phyloP scores from a whole-genome alignment of 2,329 filamentous ascomycete genomes.

The Hysterium pulicare region DNA sequence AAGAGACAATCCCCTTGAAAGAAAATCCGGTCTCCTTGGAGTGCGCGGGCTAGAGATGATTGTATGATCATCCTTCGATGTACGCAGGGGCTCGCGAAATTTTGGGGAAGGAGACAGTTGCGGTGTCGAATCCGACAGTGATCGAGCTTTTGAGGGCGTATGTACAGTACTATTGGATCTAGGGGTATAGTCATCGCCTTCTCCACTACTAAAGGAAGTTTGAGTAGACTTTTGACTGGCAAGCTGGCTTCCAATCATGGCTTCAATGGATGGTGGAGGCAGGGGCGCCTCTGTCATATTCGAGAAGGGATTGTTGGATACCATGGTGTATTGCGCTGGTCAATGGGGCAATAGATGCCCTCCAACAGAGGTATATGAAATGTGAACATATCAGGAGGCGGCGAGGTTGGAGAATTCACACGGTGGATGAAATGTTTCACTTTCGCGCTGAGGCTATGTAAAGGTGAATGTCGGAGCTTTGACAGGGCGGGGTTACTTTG shows the following conservation, averaged over 20 bases:
- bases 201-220: constrained; percentile 7
- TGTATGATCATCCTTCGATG: constrained; percentile 46
- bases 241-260: constrained; percentile 14
- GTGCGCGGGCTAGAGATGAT: constrained; percentile 50
- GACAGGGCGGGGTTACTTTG: constrained; percentile 5
- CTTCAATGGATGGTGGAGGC: constrained; percentile 15
- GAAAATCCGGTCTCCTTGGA: constrained; percentile 65
- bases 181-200: constrained; percentile 19
- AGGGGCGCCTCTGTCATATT: background rate
- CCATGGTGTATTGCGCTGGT: background rate
- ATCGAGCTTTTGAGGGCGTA: constrained; percentile 39
- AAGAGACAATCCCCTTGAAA: constrained; percentile 63
- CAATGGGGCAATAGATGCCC: constrained; percentile 7
- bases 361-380: constrained; percentile 6
- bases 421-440: background rate
- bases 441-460: background rate
- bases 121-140: constrained; percentile 44
- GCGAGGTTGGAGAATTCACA: background rate
- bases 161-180: constrained; percentile 14
- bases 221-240: constrained; percentile 11
- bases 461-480: too few relatives aligned
- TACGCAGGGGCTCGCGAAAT: constrained; percentile 38
- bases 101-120: constrained; percentile 46
- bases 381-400: constrained; percentile 23
- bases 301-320: background rate